These are phyloP conservation scores for Pythium myriotylum DNA, from an alignment of 352 stramenopile genomes.

Conservation along the genomic window DNA sequence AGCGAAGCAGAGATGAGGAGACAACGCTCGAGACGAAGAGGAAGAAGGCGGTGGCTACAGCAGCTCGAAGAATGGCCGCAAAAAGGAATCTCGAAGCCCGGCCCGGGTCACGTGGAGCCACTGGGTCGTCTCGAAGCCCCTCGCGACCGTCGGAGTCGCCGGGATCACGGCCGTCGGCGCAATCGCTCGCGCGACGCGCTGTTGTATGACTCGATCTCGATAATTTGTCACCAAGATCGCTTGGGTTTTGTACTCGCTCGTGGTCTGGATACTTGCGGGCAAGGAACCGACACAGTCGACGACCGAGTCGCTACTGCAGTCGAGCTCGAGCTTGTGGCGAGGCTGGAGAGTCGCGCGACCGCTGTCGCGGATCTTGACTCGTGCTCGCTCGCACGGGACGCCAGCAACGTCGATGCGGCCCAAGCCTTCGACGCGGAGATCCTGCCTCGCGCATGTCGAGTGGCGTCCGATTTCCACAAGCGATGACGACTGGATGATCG, in stretches of 20 bases:
- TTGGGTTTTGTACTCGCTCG: neutral
- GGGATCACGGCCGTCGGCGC: neutral
- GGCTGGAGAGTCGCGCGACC: neutral
- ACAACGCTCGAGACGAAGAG: too few species aligned
- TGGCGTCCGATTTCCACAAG: neutral
- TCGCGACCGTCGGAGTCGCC: neutral
- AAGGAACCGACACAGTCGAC: neutral
- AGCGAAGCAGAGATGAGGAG: too few species aligned
- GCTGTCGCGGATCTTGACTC: neutral
- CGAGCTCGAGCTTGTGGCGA: neutral
- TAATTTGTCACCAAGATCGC: neutral
- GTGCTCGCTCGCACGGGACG: neutral
- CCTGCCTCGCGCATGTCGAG: neutral
- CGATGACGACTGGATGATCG: neutral
- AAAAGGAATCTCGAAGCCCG: neutral
- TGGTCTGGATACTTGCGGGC: neutral
- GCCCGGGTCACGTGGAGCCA: neutral
- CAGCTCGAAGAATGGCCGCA: too few species aligned
- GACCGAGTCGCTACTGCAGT: neutral
- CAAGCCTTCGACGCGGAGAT: neutral
- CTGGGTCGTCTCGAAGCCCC: neutral
- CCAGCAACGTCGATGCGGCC: conserved; percentile 2
- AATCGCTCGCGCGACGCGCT: neutral
- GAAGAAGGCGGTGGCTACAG: too few species aligned
- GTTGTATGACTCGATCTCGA: neutral